phyloP scores from a whole-genome alignment of 257 asterid species.

The Orobanche coerulescens region DNA sequence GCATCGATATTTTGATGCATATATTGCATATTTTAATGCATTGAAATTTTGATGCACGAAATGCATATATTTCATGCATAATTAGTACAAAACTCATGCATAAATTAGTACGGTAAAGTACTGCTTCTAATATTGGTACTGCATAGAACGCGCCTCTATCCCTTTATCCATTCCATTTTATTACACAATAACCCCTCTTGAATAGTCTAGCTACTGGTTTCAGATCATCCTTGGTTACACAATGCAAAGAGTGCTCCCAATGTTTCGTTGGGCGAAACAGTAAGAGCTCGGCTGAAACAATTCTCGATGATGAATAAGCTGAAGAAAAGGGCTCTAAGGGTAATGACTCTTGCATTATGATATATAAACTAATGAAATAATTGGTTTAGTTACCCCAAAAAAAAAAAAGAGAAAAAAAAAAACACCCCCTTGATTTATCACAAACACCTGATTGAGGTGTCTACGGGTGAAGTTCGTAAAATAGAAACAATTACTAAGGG shows the following conservation, averaged over 20 bases:
- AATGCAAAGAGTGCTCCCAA: constrained; percentile 50
- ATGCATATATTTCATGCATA: no score
- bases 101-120: no score
- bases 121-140: no score
- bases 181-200: background rate
- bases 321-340: constrained; percentile 55
- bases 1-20: no score
- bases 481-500: background rate
- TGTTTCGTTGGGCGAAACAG: constrained; percentile 57
- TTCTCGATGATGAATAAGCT: constrained; percentile 58
- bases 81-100: no score
- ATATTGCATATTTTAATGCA: no score
- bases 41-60: no score
- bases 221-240: constrained; percentile 54
- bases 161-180: background rate
- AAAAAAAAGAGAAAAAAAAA: no score
- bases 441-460: no score
- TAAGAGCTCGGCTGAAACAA: constrained; percentile 53
- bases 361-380: background rate
- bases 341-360: constrained; percentile 18
- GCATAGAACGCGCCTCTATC: no score
- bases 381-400: background rate
- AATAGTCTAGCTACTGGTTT: constrained; percentile 21
- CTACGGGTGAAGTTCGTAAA: no score
- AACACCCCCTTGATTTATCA: no score